phyloP scores from a whole-genome alignment of 2,329 filamentous ascomycete genomes.

The Rosellinia necatrix region DNA sequence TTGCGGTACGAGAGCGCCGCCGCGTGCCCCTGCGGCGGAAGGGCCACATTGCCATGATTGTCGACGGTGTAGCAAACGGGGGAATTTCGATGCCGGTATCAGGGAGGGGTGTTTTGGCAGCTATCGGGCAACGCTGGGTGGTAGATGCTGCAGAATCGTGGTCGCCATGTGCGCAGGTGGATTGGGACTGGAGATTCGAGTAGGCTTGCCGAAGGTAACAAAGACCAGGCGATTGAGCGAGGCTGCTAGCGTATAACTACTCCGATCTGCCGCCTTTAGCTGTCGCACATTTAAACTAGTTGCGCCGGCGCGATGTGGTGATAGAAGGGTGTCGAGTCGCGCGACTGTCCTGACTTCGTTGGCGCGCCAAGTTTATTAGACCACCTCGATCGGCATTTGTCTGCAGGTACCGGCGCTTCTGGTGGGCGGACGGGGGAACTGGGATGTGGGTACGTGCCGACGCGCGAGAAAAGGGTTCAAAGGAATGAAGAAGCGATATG shows the following conservation, averaged over 20 bases:
- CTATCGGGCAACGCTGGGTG: slow-evolving; percentile 36
- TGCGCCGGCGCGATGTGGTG: neutral
- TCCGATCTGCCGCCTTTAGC: neutral
- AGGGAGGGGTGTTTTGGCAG: slow-evolving; percentile 29
- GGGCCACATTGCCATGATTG: slow-evolving; percentile 78
- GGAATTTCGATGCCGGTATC: slow-evolving; percentile 27
- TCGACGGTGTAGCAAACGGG: slow-evolving; percentile 11
- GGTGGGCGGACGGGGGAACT: slow-evolving; percentile 6
- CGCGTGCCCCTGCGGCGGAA: slow-evolving; percentile 77
- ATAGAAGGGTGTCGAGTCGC: slow-evolving; percentile 19
- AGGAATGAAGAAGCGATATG: slow-evolving; percentile 8
- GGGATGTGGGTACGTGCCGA: slow-evolving; percentile 24
- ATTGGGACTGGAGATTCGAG: slow-evolving; percentile 3
- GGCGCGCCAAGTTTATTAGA: slow-evolving; percentile 29
- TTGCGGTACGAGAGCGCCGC: slow-evolving; percentile 53
- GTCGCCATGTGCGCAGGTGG: slow-evolving; percentile 42
- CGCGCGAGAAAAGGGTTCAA: slow-evolving; percentile 18
- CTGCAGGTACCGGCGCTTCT: slow-evolving; percentile 1
- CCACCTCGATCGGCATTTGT: slow-evolving; percentile 29
- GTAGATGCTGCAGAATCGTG: slow-evolving; percentile 36
- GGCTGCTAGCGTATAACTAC: slow-evolving; percentile 11
- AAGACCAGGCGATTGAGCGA: slow-evolving; percentile 13
- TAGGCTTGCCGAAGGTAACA: slow-evolving; percentile 23
- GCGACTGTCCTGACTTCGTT: slow-evolving; percentile 26
- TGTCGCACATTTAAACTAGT: neutral